Base-by-base conservation (phyloP, 768 basidiomycete species). In the Lentinula sp. region DNA sequence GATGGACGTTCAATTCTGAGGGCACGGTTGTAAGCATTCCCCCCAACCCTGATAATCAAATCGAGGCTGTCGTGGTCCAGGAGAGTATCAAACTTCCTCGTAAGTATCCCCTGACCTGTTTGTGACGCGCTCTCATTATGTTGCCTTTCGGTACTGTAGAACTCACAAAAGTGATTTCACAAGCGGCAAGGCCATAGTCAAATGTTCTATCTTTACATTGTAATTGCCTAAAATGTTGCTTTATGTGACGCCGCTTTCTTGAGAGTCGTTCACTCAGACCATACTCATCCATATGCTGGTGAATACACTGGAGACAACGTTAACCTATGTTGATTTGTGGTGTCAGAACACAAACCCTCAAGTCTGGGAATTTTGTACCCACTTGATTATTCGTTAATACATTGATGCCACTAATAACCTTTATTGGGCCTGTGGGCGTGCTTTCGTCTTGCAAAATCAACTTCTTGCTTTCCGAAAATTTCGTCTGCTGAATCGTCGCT, bases 321-420 rank as follows among this genome's bases (percentile, higher is more conserved):
- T 79, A 31, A 81, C 78, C 75, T 76, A 59, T 18, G 62, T 62
- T 16, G 34, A 39, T 8, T 37, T 39, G 37, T 39, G 28, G 37
- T 50, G 35, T 63, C 8, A 60, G 16, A 57, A 60, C 52, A 53
- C 60, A 59, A 57, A 61, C 9, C 23, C 62, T 60, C 31, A 40
- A 63, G 34, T 28, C 48, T 28, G 28, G 28, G 3, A 15, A 64
- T n/a, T 11, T 61, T 59, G 68, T 63, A 64, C 75, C 60, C 51
- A 88, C 92, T 75, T 93, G 89, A 65, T 91, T 93, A 67, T 96
- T 96, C n/a, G 84, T 85, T 61, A 96, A 76, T 15, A 94, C 51
- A 61, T 91, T 77, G 61, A 80, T 63, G 0, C 95, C 93, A 65
- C 82, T 84, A 59, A 89, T 73, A 10, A 83, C 76, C 60, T 83